phyloP scores from a whole-genome alignment of 495 filamentous ascomycete genomes.

The Penicillium pulvis region DNA sequence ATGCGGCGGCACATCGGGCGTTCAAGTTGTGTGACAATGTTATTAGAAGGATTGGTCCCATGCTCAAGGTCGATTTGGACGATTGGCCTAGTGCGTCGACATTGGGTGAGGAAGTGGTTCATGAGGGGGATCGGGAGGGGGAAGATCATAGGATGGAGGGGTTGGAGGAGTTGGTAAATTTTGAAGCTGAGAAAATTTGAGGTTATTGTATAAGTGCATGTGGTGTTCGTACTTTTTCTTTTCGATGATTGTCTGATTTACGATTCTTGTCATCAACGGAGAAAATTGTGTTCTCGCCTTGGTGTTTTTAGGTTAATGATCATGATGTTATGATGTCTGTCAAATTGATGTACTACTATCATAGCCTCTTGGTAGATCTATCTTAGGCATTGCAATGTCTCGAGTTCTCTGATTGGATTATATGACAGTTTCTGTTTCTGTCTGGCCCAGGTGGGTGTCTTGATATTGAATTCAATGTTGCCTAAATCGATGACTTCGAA shows the following conservation, averaged over 20 bases:
- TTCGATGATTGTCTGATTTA: neutral
- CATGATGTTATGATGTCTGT: too few relatives aligned
- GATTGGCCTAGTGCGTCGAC: conserved; percentile 28
- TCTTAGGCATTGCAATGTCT: too few relatives aligned
- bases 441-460: too few relatives aligned
- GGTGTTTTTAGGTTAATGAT: too few relatives aligned
- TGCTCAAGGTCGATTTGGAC: conserved; percentile 31
- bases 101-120: conserved; percentile 5
- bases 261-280: too few relatives aligned
- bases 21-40: conserved; percentile 45
- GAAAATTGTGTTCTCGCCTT: too few relatives aligned
- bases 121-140: neutral
- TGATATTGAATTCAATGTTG: too few relatives aligned
- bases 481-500: too few relatives aligned
- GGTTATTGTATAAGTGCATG: neutral
- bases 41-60: conserved; percentile 31
- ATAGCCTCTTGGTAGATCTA: too few relatives aligned
- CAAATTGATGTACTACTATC: too few relatives aligned
- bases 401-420: too few relatives aligned
- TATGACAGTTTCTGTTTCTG: too few relatives aligned
- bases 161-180: conserved; percentile 26
- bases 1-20: conserved; percentile 49
- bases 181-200: conserved; percentile 14
- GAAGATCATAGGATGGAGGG: conserved; percentile 12
- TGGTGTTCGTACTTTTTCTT: neutral